A percentile compares a stretch with the other conserved stretches of the same genome.
These are phyloP conservation scores for Exserohilum rostratum DNA, from an alignment of 2,329 filamentous ascomycete species.

Conservation along the genomic window DNA sequence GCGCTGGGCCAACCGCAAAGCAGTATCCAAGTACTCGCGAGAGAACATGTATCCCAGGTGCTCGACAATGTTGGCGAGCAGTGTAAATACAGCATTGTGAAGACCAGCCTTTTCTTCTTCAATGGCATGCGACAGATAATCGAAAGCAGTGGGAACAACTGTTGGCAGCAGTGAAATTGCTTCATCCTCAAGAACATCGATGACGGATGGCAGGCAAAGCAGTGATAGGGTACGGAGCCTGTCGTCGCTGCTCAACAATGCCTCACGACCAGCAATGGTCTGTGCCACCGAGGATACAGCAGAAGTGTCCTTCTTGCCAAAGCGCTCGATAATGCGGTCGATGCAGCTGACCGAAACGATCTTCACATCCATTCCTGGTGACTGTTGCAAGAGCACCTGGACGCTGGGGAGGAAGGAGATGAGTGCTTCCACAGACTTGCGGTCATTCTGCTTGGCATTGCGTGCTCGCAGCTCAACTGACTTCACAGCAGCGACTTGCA, in stretches of 20 bases:
- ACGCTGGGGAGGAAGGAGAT: constrained; percentile 81
- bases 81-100: constrained; percentile 81
- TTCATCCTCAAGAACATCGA: constrained; percentile 84
- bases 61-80: constrained; percentile 79
- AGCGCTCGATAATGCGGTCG: constrained; percentile 91
- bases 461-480: constrained; percentile 80
- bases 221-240: constrained; percentile 82
- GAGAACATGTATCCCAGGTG: constrained; percentile 91
- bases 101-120: constrained; percentile 63
- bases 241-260: constrained; percentile 74
- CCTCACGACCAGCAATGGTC: constrained; percentile 76
- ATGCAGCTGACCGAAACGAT: constrained; percentile 87
- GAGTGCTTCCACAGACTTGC: constrained; percentile 70
- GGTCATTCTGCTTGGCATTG: constrained; percentile 72
- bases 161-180: constrained; percentile 82
- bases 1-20: constrained; percentile 73
- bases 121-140: constrained; percentile 71
- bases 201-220: constrained; percentile 84
- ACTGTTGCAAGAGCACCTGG: constrained; percentile 75
- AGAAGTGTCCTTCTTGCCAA: constrained; percentile 87
- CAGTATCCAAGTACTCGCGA: constrained; percentile 71
- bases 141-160: constrained; percentile 73
- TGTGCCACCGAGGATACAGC: constrained; percentile 76
- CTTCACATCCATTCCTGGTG: constrained; percentile 75
- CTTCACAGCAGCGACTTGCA: constrained; percentile 73